A percentile compares a stretch with the other conserved stretches of the same genome.
phyloP scores from a whole-genome alignment of 371 early-diverging fungal species.

The Mucor mucedo region DNA sequence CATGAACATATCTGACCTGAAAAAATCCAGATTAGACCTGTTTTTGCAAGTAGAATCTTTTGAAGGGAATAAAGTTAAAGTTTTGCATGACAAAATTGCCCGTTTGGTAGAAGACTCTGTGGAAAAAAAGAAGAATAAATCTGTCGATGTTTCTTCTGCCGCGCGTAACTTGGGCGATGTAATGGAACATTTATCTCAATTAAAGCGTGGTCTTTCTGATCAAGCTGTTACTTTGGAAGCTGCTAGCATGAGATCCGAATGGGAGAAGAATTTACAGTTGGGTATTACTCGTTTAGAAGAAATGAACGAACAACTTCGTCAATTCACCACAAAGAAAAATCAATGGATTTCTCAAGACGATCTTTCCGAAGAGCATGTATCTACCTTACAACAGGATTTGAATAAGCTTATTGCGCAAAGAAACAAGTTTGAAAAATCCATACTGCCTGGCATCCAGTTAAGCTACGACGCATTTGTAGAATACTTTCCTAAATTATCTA shows the following conservation, averaged over 20 bases:
- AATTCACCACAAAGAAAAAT: constrained; percentile 36
- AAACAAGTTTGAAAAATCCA: constrained; percentile 25
- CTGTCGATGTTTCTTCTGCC: constrained; percentile 35
- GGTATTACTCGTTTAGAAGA: constrained; percentile 36
- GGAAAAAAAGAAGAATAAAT: constrained; percentile 31
- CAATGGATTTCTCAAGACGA: constrained; percentile 36
- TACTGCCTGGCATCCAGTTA: constrained; percentile 35
- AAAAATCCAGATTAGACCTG: constrained; percentile 27
- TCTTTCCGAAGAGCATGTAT: constrained; percentile 27
- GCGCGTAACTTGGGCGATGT: constrained; percentile 41
- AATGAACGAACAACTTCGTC: constrained; percentile 43
- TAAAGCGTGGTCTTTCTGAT: constrained; percentile 39
- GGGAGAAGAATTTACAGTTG: constrained; percentile 37
- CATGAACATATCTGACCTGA: constrained; percentile 23
- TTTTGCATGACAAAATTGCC: constrained; percentile 43
- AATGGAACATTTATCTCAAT: constrained; percentile 34
- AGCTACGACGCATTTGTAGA: constrained; percentile 43
- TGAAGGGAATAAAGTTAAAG: constrained; percentile 33
- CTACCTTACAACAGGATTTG: constrained; percentile 29
- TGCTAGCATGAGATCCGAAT: constrained; percentile 29
- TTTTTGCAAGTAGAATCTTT: constrained; percentile 29
- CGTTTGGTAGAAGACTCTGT: constrained; percentile 34
- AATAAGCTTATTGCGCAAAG: constrained; percentile 28
- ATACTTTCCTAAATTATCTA: constrained; percentile 40
- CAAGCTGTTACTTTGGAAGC: constrained; percentile 46